Base-by-base conservation (phyloP, 1,284 basidiomycete genomes). In the Kalmanozyma brasiliensis region DNA sequence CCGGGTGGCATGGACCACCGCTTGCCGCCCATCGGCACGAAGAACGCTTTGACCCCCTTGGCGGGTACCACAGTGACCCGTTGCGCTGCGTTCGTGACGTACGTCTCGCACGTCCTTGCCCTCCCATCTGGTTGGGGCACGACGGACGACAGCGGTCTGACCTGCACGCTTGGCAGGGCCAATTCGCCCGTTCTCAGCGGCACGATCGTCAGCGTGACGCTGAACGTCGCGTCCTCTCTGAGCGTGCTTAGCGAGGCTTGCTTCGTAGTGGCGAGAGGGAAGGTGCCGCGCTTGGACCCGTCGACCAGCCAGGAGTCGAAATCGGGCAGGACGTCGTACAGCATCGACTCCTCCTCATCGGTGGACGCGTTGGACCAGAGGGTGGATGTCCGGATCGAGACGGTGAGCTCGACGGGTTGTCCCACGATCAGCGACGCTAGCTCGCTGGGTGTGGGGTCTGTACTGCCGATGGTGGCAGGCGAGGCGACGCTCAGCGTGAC, bases 261-360 rank as follows among this genome's bases (percentile, higher is more conserved):
- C 16, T 26, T 11, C 26, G 26, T 29, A 26, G 38, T 19, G 30
- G 24, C 16, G 8, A 69, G 17, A 3, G 36, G 4, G 19, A 73
- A 68, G 6, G 29, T 57, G 4, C 73, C 73, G 23, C 71, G 60
- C 24, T 76, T 76, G 3, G 22, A 14, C 9, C 78, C 78, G 53
- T 68, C 68, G 1, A 80, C 64, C 14, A 78, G 47, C 78, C 78
- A 80, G 17, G 49, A 58, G 20, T 76, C 73, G 35, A 72, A 74
- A 37, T 78, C 77, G 22, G 56, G 61, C 2, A 67, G 30, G 2
- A 80, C 24, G 17, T 80, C 67, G 60, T 79, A 80, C 26, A 69
- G 40, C 52, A 80, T 69, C 34, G 36, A 42, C 30, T 41, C 49
- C 8, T 52, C 37, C 4, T 42, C 38, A 2, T 42, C 33, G 11